Conservation (phyloP, 148 eudicot genomes). For the Chenopodium quinoa region DNA sequence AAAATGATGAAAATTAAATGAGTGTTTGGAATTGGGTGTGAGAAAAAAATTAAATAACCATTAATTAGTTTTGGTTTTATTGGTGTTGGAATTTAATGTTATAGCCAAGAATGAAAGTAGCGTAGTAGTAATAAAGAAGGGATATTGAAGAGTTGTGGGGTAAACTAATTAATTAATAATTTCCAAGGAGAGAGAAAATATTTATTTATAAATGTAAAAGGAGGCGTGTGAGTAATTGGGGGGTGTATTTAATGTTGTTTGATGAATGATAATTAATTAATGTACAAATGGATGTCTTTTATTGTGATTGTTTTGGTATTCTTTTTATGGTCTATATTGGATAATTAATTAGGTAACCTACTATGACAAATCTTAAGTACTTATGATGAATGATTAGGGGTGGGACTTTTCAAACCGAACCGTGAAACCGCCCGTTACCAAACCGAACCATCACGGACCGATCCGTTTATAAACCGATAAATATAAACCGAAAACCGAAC, state of each 20-base stretch:
- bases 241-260: constrained; percentile 16
- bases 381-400: no score
- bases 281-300: background rate
- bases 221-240: constrained; percentile 25
- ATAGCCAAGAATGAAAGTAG: no score
- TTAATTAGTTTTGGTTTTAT: constrained; percentile 36
- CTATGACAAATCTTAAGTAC: background rate
- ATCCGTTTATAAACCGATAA: no score
- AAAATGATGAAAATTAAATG: constrained; percentile 21
- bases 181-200: no score
- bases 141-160: constrained; percentile 5
- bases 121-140: no score
- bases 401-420: no score
- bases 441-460: no score
- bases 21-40: constrained; percentile 36
- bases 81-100: constrained; percentile 31
- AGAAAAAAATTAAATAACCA: constrained; percentile 21
- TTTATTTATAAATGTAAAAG: no score
- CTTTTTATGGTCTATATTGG: background rate
- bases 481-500: no score
- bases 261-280: background rate
- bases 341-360: background rate
- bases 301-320: background rate
- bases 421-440: no score
- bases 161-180: no score